A percentile compares a stretch with the other conserved stretches of the same genome.
Conservation (phyloP, 2,329 filamentous ascomycete genomes). For the Penicillium sp. region DNA sequence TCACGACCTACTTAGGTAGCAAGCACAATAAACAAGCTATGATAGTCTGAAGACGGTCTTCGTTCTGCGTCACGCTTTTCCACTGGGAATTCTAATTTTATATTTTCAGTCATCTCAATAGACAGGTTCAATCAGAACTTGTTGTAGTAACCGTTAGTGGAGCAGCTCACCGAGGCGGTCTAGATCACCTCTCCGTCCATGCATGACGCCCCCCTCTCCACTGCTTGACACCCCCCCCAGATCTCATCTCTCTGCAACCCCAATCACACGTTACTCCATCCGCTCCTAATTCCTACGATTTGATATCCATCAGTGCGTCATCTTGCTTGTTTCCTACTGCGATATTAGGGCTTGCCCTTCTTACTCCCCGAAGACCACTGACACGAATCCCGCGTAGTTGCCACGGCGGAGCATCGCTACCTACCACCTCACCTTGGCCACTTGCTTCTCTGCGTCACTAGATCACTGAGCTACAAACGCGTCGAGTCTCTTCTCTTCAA, state of each 20-base stretch:
- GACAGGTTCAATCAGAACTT: background rate
- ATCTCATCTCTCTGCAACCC: constrained; percentile 16
- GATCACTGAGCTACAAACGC: background rate
- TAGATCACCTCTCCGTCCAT: constrained; percentile 17
- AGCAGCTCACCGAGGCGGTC: constrained; percentile 18
- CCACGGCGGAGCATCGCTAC: background rate
- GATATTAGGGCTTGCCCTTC: too few relatives aligned
- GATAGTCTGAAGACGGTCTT: too few relatives aligned
- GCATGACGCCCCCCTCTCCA: constrained; percentile 17
- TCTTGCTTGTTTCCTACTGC: background rate
- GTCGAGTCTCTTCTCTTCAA: background rate
- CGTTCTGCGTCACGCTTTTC: background rate
- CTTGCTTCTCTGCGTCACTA: background rate
- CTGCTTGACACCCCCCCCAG: background rate
- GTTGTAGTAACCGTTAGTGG: constrained; percentile 15
- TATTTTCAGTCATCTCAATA: background rate
- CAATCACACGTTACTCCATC: background rate
- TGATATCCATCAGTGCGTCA: background rate
- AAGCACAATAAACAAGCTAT: background rate
- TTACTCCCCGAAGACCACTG: background rate
- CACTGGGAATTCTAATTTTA: too few relatives aligned
- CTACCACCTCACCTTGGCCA: background rate
- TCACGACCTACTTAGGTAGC: background rate
- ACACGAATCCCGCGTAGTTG: background rate
- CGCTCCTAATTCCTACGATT: background rate